Conservation (phyloP, 208 protist genomes). For the Trypanosoma scelopori region DNA sequence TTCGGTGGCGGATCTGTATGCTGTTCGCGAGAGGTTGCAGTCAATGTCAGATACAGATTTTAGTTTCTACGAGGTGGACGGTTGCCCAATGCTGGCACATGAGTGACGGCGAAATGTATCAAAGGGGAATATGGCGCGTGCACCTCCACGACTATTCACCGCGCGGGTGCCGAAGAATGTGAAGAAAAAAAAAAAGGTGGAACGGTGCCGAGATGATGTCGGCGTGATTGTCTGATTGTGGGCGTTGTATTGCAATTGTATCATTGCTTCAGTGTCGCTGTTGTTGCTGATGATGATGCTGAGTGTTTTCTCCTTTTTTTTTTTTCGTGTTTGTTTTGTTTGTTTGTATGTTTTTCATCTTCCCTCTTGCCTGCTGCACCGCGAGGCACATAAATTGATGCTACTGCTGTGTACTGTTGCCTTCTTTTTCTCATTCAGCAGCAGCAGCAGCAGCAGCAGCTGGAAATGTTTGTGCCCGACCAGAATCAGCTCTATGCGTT, state of each 20-base stretch:
- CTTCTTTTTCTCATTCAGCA: background rate
- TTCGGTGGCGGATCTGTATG: slow-evolving; percentile 38
- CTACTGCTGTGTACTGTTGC: background rate
- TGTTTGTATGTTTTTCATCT: background rate
- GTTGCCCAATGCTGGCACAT: slow-evolving; percentile 25
- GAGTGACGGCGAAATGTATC: slow-evolving; percentile 1
- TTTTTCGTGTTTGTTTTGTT: background rate
- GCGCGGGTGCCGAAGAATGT: background rate
- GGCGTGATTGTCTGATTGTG: no score
- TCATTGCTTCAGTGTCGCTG: no score
- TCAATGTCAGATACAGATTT: slow-evolving; percentile 54
- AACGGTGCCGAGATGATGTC: background rate
- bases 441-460: background rate
- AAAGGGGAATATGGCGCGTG: background rate
- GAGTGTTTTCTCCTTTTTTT: slow-evolving; percentile 3
- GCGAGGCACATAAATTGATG: no score
- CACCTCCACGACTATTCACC: background rate
- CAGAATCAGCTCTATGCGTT: slow-evolving; percentile 77
- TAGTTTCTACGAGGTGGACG: slow-evolving; percentile 46
- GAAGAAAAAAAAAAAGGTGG: background rate
- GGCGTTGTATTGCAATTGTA: no score
- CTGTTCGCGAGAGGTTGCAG: slow-evolving; percentile 42
- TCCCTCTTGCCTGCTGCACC: background rate
- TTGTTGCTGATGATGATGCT: no score
- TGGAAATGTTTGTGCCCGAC: slow-evolving; percentile 21